Evolutionary conservation across 805 yeast species (phyloP).

Genomic region (Candida sanyiensis): DNA sequence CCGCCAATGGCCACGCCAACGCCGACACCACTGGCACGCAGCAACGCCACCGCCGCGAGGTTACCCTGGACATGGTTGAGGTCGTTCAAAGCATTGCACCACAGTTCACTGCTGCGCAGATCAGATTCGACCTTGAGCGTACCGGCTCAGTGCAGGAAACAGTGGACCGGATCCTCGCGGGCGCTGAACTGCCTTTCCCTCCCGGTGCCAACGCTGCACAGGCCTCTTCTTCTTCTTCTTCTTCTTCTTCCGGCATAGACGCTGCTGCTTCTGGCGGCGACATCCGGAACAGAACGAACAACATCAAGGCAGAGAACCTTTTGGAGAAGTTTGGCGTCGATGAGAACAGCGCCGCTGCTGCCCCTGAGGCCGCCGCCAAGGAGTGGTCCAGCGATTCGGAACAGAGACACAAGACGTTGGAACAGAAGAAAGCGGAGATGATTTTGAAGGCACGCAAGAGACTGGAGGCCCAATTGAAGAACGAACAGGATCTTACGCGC

Average conservation of each 20-base stretch:
- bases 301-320: slow-evolving; percentile 27
- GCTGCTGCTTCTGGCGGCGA: slow-evolving; percentile 4
- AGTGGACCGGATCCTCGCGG: slow-evolving; percentile 61
- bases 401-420: slow-evolving; percentile 39
- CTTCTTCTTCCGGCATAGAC: no score
- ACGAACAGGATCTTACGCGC: slow-evolving; percentile 21
- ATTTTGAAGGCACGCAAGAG: slow-evolving; percentile 56
- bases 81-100: slow-evolving; percentile 85
- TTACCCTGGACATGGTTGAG: slow-evolving; percentile 72
- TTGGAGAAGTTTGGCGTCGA: slow-evolving; percentile 41
- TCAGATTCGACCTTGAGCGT: slow-evolving; percentile 63
- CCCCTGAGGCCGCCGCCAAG: slow-evolving; percentile 14
- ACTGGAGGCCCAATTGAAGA: slow-evolving; percentile 34
- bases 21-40: slow-evolving; percentile 10
- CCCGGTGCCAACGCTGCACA: slow-evolving; percentile 31
- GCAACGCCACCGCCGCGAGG: slow-evolving; percentile 32
- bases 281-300: slow-evolving; percentile 18
- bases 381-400: slow-evolving; percentile 40
- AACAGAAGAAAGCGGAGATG: slow-evolving; percentile 50
- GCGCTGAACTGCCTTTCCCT: slow-evolving; percentile 55
- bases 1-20: slow-evolving; percentile 4
- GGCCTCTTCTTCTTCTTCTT: no score
- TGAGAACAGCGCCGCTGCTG: slow-evolving; percentile 1
- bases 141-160: slow-evolving; percentile 82
- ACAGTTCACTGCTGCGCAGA: slow-evolving; percentile 57